Percentiles rank a stretch among this genome's conserved stretches.
phyloP scores from a whole-genome alignment of 169 alveolate genomes.

The Eimeria acervulina region DNA sequence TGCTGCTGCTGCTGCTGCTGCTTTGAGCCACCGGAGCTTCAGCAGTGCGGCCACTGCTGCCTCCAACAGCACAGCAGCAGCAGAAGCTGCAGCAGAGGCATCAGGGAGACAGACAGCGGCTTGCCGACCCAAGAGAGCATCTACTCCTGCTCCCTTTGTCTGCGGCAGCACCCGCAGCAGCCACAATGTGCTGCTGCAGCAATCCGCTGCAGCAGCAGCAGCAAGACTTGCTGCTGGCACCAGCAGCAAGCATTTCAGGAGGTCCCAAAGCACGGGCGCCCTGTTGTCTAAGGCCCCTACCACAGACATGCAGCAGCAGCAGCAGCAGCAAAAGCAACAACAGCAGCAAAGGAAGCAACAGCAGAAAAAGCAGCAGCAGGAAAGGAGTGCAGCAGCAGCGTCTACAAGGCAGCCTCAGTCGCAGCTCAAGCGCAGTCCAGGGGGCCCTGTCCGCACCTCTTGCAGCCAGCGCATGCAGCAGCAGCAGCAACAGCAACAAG shows the following conservation, averaged over 20 bases:
- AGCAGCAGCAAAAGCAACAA: too few relatives aligned
- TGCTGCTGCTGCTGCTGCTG: too few relatives aligned
- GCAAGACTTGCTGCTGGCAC: not conserved
- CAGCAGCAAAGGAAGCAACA: too few relatives aligned
- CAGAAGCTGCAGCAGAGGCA: not conserved
- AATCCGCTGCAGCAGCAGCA: constrained; percentile 30
- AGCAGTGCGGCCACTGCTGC: too few relatives aligned
- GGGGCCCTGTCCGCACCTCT: not conserved
- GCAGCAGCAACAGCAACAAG: constrained; percentile 21
- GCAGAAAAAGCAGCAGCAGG: constrained; percentile 1
- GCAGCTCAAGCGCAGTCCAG: not conserved
- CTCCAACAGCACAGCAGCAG: too few relatives aligned
- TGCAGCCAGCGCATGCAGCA: not conserved
- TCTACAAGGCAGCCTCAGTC: not conserved
- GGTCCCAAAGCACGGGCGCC: constrained; percentile 23
- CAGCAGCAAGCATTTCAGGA: not conserved
- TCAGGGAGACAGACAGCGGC: not conserved
- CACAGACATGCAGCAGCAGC: too few relatives aligned
- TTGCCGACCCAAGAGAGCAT: not conserved
- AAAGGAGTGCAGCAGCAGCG: not conserved
- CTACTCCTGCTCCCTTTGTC: constrained; percentile 38
- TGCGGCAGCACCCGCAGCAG: constrained; percentile 67
- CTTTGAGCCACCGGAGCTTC: too few relatives aligned
- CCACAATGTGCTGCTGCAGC: constrained; percentile 61
- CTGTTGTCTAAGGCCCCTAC: not conserved